phyloP scores from a whole-genome alignment of 148 eudicot species.

The Polygonum maritimum region DNA sequence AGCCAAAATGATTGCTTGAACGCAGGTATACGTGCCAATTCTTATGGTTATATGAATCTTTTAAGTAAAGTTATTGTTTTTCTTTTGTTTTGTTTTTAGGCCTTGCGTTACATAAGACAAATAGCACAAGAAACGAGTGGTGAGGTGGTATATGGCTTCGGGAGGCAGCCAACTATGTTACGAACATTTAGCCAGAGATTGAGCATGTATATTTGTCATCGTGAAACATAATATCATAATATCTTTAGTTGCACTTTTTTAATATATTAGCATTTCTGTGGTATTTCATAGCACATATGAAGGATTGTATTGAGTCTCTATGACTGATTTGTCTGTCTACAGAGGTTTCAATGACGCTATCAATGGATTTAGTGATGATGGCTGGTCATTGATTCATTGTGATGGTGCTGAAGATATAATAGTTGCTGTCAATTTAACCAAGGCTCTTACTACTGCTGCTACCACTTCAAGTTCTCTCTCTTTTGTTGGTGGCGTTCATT shows the following conservation, averaged over 20 bases:
- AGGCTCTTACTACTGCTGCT: too few species aligned
- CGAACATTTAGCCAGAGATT: constrained; percentile 91
- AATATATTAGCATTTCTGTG: background rate
- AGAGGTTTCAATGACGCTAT: too few species aligned
- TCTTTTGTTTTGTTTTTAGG: constrained; percentile 25
- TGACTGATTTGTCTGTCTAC: too few species aligned
- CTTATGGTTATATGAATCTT: too few species aligned
- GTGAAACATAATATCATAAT: too few species aligned
- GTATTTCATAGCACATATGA: too few species aligned
- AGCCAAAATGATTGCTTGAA: too few species aligned
- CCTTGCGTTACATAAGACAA: constrained; percentile 77
- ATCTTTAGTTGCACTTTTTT: background rate
- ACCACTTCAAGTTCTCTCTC: constrained; percentile 32
- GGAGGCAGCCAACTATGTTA: constrained; percentile 84
- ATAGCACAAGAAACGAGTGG: constrained; percentile 95
- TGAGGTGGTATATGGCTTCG: constrained; percentile 81
- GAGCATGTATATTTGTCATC: constrained; percentile 42
- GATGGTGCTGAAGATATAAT: constrained; percentile 82
- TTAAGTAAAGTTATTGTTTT: too few species aligned
- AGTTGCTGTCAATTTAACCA: constrained; percentile 54
- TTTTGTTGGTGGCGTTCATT: constrained; percentile 63
- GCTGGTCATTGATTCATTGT: constrained; percentile 72
- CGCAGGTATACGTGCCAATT: too few species aligned
- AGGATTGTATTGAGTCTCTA: too few species aligned
- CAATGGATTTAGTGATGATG: too few species aligned